Conservation (phyloP, 441 rosid genomes). For the Codiaeum variegatum region DNA sequence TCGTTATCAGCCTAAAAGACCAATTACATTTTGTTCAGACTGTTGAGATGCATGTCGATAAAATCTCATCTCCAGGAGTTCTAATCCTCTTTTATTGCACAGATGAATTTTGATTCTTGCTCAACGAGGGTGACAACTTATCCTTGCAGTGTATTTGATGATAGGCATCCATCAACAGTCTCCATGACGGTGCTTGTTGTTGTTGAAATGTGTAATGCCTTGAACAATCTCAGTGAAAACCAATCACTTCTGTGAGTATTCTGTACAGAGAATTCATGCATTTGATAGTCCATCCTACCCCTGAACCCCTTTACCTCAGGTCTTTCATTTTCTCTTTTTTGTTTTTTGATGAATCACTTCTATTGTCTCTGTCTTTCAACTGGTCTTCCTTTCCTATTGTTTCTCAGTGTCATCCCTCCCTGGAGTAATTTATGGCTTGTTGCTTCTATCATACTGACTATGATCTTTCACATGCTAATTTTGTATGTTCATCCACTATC, state of each 20-base stretch:
- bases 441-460: constrained; percentile 81
- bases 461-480: constrained; percentile 83
- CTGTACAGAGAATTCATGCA: constrained; percentile 2
- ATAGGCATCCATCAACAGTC: constrained; percentile 93
- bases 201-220: constrained; percentile 98
- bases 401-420: constrained; percentile 82
- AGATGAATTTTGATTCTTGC: constrained; percentile 96
- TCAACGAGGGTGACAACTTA: constrained; percentile 77
- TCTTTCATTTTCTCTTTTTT: not conserved
- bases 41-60: constrained; percentile 2
- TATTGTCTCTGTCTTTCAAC: not conserved
- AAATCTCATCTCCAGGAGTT: not conserved
- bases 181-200: constrained; percentile 99
- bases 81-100: constrained; percentile 26
- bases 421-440: constrained; percentile 99
- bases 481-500: constrained; percentile 83
- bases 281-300: too few species aligned
- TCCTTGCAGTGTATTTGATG: constrained; percentile 90
- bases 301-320: not conserved
- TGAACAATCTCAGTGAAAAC: constrained; percentile 97
- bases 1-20: not conserved
- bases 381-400: constrained; percentile 19
- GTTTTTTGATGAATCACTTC: not conserved
- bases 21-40: not conserved
- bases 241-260: constrained; percentile 89